Evolutionary conservation across 1,284 basidiomycete species (phyloP).

Genomic region (Schizophyllum amplum): DNA sequence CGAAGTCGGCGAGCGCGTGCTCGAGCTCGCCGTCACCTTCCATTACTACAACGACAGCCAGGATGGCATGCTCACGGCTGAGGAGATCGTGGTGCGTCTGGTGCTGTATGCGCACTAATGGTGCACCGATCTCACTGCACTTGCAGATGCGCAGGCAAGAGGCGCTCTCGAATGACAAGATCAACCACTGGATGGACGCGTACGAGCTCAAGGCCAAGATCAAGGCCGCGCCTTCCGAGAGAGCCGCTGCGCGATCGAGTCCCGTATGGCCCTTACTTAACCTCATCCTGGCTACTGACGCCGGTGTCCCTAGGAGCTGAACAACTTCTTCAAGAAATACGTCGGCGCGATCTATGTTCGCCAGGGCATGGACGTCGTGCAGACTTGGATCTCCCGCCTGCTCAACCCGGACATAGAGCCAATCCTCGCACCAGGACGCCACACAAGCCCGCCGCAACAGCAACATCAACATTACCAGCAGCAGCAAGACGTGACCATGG

Average conservation of each 20-base stretch:
- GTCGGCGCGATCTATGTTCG: conserved; percentile 43
- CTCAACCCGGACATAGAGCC: conserved; percentile 31
- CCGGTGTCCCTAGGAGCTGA: conserved; percentile 31
- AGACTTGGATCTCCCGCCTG: conserved; percentile 40
- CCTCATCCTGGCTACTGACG: conserved; percentile 3
- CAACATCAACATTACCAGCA: not conserved
- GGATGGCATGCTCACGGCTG: conserved; percentile 20
- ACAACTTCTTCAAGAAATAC: conserved; percentile 39
- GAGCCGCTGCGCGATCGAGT: conserved; percentile 22
- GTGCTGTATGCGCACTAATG: too few relatives aligned
- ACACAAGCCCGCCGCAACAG: not conserved
- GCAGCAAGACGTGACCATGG: conserved; percentile 4
- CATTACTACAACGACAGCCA: conserved; percentile 36
- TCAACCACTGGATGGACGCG: conserved; percentile 31
- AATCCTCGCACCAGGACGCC: not conserved
- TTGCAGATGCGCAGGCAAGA: conserved; percentile 23
- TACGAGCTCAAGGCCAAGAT: conserved; percentile 36
- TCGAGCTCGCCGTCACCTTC: conserved; percentile 35
- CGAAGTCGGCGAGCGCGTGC: conserved; percentile 35
- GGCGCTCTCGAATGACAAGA: conserved; percentile 22
- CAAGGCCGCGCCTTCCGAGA: conserved; percentile 25
- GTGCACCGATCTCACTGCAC: too few relatives aligned
- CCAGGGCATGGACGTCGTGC: conserved; percentile 30
- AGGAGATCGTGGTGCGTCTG: conserved; percentile 31
- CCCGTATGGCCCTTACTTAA: conserved; percentile 19